Base-by-base conservation (phyloP, 257 asterid genomes). In the Nicotiana tabacum region DNA sequence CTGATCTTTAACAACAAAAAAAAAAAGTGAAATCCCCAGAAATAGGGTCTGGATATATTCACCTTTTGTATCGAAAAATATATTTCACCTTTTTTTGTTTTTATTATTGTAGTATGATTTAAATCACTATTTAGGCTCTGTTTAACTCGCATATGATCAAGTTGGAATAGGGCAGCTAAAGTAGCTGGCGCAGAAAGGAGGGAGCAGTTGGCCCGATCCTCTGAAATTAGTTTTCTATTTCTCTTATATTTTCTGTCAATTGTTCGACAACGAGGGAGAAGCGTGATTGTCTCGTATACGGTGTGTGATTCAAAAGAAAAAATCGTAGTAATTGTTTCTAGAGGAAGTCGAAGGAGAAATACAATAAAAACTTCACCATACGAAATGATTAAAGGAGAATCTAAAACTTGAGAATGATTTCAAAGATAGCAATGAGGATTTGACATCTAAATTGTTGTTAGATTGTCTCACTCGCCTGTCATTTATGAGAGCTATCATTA, bases 191-290 rank as follows among this genome's bases (percentile, higher is more conserved):
- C 58, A 84, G 56, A 82, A 66, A 29, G 37, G 37, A 51, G 55
- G 82, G 77, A 83, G 83, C 78, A 17, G 82, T 60, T 77, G 65
- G 60, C 83, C 83, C 43, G 13, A 78, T 21, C 35, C 60, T 8
- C 21, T 35, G 46, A 80, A 72, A 43, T 61, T 29, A 48, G 32
- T 66, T 37, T 5, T 27, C 6, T 4, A 9, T 43, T 33, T 6
- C 13, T 3, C 13, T 21, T 24, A 13, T 27, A 57, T 5, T 57
- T 57, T 17, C n/a, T 57, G 24, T 57, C 62, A 57, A 18, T 58
- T 58, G 64, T 2, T 58, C 29, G 9, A 57, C 11, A 6, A 16
- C 0, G 8, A 58, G 21, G 24, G 29, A 18, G 29, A 58, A 18
- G 64, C n/a, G 60, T 55, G 6, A 18, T 16, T 56, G 61, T 56